Percentiles rank a stretch among this genome's conserved stretches.
Conservation (phyloP, 2,329 filamentous ascomycete genomes). For the Aspergillus oerlinghausenensis region DNA sequence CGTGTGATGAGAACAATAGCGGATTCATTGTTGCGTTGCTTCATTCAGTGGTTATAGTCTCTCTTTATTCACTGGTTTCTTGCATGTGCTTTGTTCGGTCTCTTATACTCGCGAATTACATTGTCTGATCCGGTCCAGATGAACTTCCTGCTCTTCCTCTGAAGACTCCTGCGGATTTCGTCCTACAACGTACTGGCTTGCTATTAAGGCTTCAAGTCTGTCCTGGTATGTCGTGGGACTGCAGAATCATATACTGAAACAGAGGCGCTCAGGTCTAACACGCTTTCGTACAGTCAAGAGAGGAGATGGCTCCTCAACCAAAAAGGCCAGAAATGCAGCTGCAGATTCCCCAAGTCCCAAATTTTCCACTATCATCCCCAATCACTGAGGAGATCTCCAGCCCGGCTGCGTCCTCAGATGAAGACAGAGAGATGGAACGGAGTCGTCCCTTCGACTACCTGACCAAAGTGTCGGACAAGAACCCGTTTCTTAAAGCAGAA, state of each 20-base stretch:
- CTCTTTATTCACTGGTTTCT: neutral
- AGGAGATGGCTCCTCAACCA: constrained; percentile 19
- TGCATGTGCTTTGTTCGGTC: neutral
- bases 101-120: neutral
- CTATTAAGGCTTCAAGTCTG: neutral
- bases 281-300: constrained; percentile 7
- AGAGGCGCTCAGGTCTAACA: neutral
- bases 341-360: constrained; percentile 28
- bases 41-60: neutral
- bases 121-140: neutral
- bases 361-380: constrained; percentile 41
- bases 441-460: constrained; percentile 30
- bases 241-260: neutral
- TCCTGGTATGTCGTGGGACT: neutral
- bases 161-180: neutral
- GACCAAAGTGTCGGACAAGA: constrained; percentile 20
- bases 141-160: neutral
- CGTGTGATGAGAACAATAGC: neutral
- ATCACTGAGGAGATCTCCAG: constrained; percentile 40
- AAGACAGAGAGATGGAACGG: constrained; percentile 24
- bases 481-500: constrained; percentile 7
- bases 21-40: neutral
- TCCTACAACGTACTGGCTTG: neutral
- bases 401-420: constrained; percentile 31
- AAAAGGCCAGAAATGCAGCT: constrained; percentile 24